A percentile compares a stretch with the other conserved stretches of the same genome.
phyloP scores from a whole-genome alignment of 179 eudicot species.

The Beta corolliflora region DNA sequence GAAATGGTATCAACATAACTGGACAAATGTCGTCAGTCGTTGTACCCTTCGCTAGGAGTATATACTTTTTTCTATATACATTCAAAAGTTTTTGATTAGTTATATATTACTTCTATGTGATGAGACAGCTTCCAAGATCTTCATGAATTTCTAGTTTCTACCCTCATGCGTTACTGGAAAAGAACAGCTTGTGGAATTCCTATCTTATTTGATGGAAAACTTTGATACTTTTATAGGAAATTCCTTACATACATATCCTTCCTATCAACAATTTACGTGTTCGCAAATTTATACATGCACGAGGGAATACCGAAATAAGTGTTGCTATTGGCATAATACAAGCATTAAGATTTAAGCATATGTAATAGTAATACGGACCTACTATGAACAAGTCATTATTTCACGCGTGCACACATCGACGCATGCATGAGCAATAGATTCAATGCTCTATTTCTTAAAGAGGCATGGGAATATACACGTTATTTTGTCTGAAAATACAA shows the following conservation, averaged over 20 bases:
- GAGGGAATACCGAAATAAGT: no score
- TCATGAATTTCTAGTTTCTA: background rate
- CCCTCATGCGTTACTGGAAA: background rate
- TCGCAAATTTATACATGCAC: no score
- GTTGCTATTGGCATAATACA: no score
- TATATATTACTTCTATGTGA: background rate
- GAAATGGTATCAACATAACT: conserved; percentile 15
- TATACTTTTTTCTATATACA: no score
- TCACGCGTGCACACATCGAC: no score
- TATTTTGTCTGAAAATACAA: no score
- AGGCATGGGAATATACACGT: no score
- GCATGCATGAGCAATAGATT: no score
- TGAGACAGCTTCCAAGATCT: background rate
- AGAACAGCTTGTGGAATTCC: background rate
- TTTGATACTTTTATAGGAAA: background rate
- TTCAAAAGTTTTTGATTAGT: background rate
- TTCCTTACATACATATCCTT: background rate
- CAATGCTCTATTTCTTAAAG: no score
- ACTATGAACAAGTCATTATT: no score
- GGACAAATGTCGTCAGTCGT: conserved; percentile 13
- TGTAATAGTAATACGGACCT: no score
- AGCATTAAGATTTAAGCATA: no score
- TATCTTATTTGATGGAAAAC: background rate
- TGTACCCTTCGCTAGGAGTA: background rate
- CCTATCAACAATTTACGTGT: background rate